Percentiles rank a stretch among this genome's conserved stretches.
Evolutionary conservation across 140 eudicot species (phyloP).

Genomic region (Anethum foeniculum): DNA sequence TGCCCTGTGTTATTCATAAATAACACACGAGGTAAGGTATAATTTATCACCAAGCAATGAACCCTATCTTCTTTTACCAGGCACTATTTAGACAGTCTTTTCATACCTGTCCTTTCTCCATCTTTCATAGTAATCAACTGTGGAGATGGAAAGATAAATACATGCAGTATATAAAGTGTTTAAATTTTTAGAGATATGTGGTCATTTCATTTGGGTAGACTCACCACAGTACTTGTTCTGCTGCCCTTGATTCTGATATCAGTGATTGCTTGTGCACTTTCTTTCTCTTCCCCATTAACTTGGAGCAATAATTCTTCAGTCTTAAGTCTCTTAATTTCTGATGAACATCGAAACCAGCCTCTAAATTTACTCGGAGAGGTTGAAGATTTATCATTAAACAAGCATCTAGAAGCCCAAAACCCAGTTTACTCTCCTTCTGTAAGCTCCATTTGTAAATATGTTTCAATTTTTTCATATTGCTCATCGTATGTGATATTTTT

Average conservation of each 20-base stretch:
- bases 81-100: neutral
- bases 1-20: neutral
- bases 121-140: neutral
- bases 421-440: neutral
- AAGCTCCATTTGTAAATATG: neutral
- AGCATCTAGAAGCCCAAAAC: slow-evolving; percentile 1
- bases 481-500: neutral
- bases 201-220: slow-evolving; percentile 7
- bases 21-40: slow-evolving; percentile 20
- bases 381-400: slow-evolving; percentile 1
- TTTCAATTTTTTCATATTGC: neutral
- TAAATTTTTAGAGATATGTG: slow-evolving; percentile 1
- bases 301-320: neutral
- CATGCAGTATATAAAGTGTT: neutral
- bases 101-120: neutral
- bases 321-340: slow-evolving; percentile 4
- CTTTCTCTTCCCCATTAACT: slow-evolving; percentile 17
- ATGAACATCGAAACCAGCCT: neutral
- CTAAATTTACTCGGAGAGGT: neutral
- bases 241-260: slow-evolving; percentile 15
- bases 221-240: neutral
- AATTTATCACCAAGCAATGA: slow-evolving; percentile 21
- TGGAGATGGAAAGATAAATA: neutral
- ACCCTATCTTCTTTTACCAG: neutral
- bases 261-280: slow-evolving; percentile 19